phyloP scores from a whole-genome alignment of 2,329 filamentous ascomycete genomes.

The Mariannaea sp. region DNA sequence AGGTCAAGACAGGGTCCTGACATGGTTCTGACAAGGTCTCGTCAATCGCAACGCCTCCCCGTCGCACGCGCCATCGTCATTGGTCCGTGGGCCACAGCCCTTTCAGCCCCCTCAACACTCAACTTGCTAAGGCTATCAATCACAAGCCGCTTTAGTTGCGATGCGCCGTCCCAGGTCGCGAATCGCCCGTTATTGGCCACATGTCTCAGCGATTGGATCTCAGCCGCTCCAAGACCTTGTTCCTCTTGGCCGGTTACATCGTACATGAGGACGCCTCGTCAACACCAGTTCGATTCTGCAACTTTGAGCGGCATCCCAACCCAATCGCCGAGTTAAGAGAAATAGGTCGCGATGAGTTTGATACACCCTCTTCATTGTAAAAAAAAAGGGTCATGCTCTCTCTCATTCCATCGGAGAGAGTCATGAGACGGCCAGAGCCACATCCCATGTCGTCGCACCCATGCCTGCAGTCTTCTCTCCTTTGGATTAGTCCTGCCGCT shows the following conservation, averaged over 20 bases:
- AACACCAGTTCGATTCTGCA: conserved; percentile 1
- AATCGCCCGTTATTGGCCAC: conserved; percentile 18
- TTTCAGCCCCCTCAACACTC: background rate
- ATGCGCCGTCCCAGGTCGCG: background rate
- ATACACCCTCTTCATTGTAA: background rate
- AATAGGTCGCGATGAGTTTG: no score
- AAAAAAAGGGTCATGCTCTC: no score
- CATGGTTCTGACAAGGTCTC: conserved; percentile 17
- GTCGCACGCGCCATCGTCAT: conserved; percentile 26
- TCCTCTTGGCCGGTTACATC: background rate
- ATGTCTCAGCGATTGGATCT: conserved; percentile 21
- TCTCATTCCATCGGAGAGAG: no score
- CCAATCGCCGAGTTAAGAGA: background rate
- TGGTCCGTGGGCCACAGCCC: conserved; percentile 19
- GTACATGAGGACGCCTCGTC: conserved; percentile 1
- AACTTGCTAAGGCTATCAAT: background rate
- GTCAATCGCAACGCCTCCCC: conserved; percentile 29
- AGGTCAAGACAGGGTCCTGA: no score
- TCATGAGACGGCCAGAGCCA: background rate
- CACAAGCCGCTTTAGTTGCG: background rate
- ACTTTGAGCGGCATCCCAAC: conserved; percentile 6
- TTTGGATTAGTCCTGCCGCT: background rate
- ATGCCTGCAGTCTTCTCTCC: background rate
- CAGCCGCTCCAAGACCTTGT: background rate
- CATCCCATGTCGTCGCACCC: background rate